Evolutionary conservation across 73 alveolate genomes (phyloP).

Genomic region (Tetrahymena borealis): DNA sequence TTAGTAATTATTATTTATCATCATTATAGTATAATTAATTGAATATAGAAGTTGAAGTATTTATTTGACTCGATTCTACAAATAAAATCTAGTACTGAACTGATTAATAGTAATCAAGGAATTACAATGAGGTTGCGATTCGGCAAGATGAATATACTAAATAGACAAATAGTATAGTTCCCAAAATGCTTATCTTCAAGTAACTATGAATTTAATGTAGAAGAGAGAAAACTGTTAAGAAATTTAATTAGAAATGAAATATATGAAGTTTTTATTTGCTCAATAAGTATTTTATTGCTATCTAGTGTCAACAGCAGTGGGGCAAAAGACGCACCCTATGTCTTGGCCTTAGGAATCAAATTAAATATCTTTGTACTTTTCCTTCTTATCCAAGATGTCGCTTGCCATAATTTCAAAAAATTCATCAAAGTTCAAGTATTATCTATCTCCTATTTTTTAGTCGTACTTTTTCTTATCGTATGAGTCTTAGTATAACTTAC

Average conservation of each 20-base stretch:
- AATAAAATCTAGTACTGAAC: too few species aligned
- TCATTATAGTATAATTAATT: too few species aligned
- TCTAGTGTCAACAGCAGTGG: neutral
- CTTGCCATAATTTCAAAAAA: neutral
- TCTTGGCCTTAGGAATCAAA: neutral
- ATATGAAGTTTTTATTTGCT: neutral
- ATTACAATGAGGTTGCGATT: too few species aligned
- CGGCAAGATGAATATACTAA: too few species aligned
- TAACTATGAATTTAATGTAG: neutral
- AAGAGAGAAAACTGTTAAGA: neutral
- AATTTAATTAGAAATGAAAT: neutral
- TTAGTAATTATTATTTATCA: too few species aligned
- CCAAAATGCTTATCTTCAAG: neutral
- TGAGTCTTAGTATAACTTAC: neutral
- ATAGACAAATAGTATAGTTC: neutral
- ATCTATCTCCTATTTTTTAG: neutral
- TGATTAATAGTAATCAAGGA: too few species aligned
- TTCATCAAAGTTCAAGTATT: neutral
- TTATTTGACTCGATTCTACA: too few species aligned
- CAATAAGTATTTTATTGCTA: neutral
- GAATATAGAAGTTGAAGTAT: too few species aligned
- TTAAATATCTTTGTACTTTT: neutral
- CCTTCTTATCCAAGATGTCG: neutral
- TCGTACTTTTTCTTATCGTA: neutral
- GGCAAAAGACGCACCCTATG: neutral